These are phyloP conservation scores for Stephanocyclus meneghinianus DNA, from an alignment of 352 stramenopile genomes.

Conservation along the genomic window DNA sequence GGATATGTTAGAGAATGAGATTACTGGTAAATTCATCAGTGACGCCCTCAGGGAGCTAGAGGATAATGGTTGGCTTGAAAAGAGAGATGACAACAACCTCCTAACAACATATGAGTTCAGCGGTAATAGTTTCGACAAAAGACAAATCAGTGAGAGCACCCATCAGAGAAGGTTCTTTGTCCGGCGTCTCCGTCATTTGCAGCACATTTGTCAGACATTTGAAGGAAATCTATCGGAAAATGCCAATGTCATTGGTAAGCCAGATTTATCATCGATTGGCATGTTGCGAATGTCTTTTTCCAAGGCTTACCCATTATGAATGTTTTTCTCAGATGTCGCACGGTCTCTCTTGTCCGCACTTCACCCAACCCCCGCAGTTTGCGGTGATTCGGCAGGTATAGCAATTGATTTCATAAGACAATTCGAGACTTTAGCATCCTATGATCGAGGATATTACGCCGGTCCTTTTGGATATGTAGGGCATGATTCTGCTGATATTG, in stretches of 20 bases:
- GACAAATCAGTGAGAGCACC: background rate
- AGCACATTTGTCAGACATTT: conserved; percentile 79
- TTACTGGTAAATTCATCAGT: conserved; percentile 73
- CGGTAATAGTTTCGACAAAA: background rate
- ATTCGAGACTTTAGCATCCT: conserved; percentile 57
- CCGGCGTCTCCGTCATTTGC: conserved; percentile 69
- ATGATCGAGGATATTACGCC: conserved; percentile 78
- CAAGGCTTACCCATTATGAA: background rate
- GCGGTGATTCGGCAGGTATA: conserved; percentile 54
- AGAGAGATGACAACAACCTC: conserved; percentile 24
- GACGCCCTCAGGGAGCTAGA: conserved; percentile 58
- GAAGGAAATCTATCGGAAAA: conserved; percentile 49
- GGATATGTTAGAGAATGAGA: conserved; percentile 77
- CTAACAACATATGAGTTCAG: conserved; percentile 11
- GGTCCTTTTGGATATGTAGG: conserved; percentile 80
- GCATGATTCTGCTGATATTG: conserved; percentile 63
- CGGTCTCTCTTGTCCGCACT: conserved; percentile 60
- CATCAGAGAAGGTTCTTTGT: conserved; percentile 52
- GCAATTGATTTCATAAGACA: conserved; percentile 75
- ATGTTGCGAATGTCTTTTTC: background rate
- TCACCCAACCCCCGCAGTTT: conserved; percentile 80
- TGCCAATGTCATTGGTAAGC: conserved; percentile 44
- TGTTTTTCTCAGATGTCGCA: conserved; percentile 37
- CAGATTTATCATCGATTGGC: background rate
- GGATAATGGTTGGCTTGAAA: conserved; percentile 53